Percentiles rank a stretch among this genome's conserved stretches.
These are phyloP conservation scores for Monosporozyma unispora DNA, from an alignment of 805 yeast species.

Conservation along the genomic window DNA sequence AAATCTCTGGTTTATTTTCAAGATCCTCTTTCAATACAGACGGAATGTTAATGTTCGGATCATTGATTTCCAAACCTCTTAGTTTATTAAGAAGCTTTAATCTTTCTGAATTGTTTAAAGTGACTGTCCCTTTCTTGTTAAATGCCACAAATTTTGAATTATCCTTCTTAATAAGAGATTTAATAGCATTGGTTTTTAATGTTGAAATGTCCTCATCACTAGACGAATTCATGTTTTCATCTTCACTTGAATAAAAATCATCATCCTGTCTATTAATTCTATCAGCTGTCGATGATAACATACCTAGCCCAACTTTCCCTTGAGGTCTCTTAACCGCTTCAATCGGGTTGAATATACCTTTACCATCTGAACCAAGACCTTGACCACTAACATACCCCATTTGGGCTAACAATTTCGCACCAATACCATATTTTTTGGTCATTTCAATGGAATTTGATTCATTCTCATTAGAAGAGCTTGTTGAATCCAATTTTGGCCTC, in stretches of 20 bases:
- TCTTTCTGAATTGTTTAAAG: not conserved
- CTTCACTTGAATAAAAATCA: conserved; percentile 12
- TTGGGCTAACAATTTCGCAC: conserved; percentile 63
- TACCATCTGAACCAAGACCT: conserved; percentile 68
- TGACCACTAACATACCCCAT: conserved; percentile 86
- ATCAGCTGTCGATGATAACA: conserved; percentile 29
- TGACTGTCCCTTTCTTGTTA: not conserved
- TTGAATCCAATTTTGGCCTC: not conserved
- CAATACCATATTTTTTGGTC: conserved; percentile 58
- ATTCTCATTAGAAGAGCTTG: not conserved
- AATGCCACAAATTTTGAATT: not conserved
- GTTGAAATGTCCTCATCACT: not conserved
- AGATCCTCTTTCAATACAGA: not conserved
- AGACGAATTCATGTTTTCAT: not conserved
- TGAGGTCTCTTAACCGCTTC: conserved; percentile 54
- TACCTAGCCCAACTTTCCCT: conserved; percentile 65
- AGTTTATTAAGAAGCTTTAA: not conserved
- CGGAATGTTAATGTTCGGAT: not conserved
- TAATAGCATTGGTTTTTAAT: not conserved
- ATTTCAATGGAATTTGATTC: not conserved
- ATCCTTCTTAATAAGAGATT: not conserved
- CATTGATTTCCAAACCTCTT: not conserved
- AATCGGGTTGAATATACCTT: conserved; percentile 77
- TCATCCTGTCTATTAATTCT: conserved; percentile 3
- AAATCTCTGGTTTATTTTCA: not conserved